phyloP scores from a whole-genome alignment of 2,329 filamentous ascomycete genomes.

The Fusarium nisikadoi region DNA sequence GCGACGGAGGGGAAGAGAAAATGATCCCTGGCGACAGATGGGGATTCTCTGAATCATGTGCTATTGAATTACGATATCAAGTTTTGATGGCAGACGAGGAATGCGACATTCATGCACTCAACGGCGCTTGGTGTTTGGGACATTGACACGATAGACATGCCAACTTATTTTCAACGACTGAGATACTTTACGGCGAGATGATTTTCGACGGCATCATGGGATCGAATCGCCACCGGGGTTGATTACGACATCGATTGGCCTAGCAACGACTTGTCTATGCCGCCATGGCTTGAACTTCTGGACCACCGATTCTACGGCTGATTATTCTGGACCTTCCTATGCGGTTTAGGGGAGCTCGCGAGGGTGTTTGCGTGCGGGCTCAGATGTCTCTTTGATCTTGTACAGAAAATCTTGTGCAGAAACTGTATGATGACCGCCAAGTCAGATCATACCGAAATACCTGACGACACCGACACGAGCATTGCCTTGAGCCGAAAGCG shows the following conservation, averaged over 20 bases:
- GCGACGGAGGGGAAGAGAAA: conserved; percentile 20
- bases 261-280: background rate
- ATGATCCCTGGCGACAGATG: conserved; percentile 40
- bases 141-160: background rate
- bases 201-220: background rate
- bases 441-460: too few species aligned
- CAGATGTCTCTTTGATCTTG: background rate
- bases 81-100: background rate
- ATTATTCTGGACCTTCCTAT: background rate
- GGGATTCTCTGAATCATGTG: conserved; percentile 25
- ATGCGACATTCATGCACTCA: conserved; percentile 11
- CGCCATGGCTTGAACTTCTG: background rate
- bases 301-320: background rate
- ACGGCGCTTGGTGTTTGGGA: conserved; percentile 13
- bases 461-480: background rate
- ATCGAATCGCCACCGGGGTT: background rate
- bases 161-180: background rate
- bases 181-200: background rate
- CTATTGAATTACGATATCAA: conserved; percentile 11
- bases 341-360: fast-evolving
- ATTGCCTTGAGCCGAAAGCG: background rate
- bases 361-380: fast-evolving
- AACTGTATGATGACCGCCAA: too few species aligned
- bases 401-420: background rate
- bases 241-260: background rate